Base-by-base conservation (phyloP, 768 basidiomycete genomes). In the Lactarius akahatsu region DNA sequence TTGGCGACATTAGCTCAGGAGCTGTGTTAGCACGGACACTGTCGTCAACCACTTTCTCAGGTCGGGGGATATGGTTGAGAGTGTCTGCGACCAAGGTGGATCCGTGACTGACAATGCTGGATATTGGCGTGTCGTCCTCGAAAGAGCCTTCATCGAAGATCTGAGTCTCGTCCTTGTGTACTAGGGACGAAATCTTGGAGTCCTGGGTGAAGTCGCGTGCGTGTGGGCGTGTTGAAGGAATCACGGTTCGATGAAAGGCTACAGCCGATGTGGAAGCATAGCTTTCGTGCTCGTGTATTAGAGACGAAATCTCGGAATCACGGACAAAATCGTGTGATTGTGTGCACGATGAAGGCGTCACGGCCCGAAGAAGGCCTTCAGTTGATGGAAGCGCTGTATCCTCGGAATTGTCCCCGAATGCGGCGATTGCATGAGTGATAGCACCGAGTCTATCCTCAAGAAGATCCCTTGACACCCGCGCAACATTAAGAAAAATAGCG, bases 381-480 rank as follows among this genome's bases (percentile, higher is more conserved):
- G 45, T 34, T 15, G n/a, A n/a, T 8, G 26, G 26, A 10, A 43
- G 28, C 18, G 16, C 20, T 4, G 32, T 41, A n/a, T 52, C 56
- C 57, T 61, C 59, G 20, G 34, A 47, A 59, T 57, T 52, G 16
- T 26, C 60, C 67, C 15, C 67, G 16, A 28, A 57, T 57, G 70
- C 60, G 11, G 67, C 71, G 40, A 84, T 74, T 36, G 76, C 72
- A 40, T 75, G 71, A 43, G 78, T 76, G 30, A 85, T 76, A 9
- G 76, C 77, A 15, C 70, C 66, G 18, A 82, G 78, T 0, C 84
- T 79, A 47, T 74, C 73, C 26, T 78, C 75, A 10, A 78, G 61
- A 38, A 76, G 69, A n/a, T 73, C 70, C 61, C 83, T 69, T 54
- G 9, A 28, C 41, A 23, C 47, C 36, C 57, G 20, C 20, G 38